Conservation (phyloP, 352 stramenopile genomes). For the Pythium aquatile region DNA sequence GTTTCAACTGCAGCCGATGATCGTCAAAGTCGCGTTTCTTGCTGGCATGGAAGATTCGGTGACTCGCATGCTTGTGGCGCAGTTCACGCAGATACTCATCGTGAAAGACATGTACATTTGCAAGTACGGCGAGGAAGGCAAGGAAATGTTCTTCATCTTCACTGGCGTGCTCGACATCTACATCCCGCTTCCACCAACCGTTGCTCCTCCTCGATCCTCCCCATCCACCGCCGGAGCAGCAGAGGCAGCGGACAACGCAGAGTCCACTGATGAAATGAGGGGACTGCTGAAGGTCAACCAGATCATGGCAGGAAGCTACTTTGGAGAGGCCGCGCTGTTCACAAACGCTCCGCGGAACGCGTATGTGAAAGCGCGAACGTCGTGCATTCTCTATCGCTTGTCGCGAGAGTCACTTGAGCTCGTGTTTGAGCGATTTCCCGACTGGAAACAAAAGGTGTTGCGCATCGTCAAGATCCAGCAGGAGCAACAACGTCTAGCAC, state of each 20-base stretch:
- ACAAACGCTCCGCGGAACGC: conserved; percentile 42
- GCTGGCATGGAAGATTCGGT: conserved; percentile 48
- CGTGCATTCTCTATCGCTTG: conserved; percentile 55
- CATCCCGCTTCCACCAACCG: conserved; percentile 57
- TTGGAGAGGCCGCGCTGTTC: conserved; percentile 55
- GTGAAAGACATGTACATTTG: conserved; percentile 67
- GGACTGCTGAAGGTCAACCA: conserved; percentile 50
- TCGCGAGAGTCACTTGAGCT: conserved; percentile 48
- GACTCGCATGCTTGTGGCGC: conserved; percentile 63
- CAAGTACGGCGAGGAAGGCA: conserved; percentile 55
- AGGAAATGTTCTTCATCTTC: conserved; percentile 79
- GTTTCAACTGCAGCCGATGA: conserved; percentile 67
- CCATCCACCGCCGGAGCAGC: conserved; percentile 13
- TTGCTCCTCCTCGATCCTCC: conserved; percentile 12
- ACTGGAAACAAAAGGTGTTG: conserved; percentile 59
- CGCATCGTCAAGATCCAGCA: conserved; percentile 60
- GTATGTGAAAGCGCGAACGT: conserved; percentile 46
- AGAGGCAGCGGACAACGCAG: conserved; percentile 3
- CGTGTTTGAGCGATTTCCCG: conserved; percentile 58
- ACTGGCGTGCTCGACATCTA: conserved; percentile 51
- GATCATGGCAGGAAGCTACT: conserved; percentile 49
- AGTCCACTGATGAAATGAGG: conserved; percentile 17
- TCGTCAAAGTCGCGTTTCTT: conserved; percentile 64
- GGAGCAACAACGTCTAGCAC: conserved; percentile 53
- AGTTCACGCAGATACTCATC: conserved; percentile 64